phyloP scores from a whole-genome alignment of 2,329 filamentous ascomycete genomes.

The Claviceps monticola region DNA sequence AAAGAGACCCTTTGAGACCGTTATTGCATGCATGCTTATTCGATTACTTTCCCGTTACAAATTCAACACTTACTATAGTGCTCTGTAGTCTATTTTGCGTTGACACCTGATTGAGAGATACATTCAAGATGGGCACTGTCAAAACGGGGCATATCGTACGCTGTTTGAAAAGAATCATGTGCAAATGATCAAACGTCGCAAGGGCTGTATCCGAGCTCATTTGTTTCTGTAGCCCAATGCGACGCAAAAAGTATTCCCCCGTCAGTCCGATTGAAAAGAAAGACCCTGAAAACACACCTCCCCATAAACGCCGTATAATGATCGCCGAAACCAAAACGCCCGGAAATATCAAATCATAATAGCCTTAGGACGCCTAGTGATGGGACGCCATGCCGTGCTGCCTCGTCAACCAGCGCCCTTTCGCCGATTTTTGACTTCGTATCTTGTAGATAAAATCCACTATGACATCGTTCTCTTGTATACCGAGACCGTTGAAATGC shows the following conservation, averaged over 20 bases:
- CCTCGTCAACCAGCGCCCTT: conserved; percentile 14
- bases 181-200: background rate
- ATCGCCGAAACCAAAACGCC: background rate
- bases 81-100: too few species aligned
- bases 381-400: conserved; percentile 2
- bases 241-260: background rate
- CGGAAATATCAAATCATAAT: background rate
- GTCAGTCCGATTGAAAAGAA: background rate
- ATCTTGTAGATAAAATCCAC: conserved; percentile 67
- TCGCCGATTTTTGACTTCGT: conserved; percentile 18
- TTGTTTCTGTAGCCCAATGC: background rate
- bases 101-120: too few species aligned
- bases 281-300: background rate
- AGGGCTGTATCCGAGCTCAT: too few species aligned
- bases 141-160: background rate
- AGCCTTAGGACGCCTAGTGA: conserved; percentile 40
- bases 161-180: background rate
- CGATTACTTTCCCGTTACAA: too few species aligned
- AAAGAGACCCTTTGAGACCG: too few species aligned
- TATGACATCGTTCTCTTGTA: conserved; percentile 72
- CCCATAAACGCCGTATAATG: background rate
- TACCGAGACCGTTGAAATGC: conserved; percentile 68
- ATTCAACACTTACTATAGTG: too few species aligned
- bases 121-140: too few species aligned
- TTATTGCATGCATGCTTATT: too few species aligned